Percentiles rank a stretch among this genome's conserved stretches.
These are phyloP conservation scores for Nematodospora valgi DNA, from an alignment of 805 yeast species.

Conservation along the genomic window DNA sequence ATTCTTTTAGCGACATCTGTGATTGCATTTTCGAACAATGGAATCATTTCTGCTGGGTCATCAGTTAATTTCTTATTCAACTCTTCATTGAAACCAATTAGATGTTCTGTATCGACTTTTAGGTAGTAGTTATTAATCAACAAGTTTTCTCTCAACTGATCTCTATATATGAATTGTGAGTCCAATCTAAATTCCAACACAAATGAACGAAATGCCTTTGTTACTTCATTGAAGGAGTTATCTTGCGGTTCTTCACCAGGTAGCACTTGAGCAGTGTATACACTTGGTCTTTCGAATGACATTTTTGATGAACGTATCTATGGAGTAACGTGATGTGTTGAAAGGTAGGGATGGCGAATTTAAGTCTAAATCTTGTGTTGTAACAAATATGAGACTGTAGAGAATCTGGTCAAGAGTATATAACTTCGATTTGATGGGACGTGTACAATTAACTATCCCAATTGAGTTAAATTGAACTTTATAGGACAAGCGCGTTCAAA, in stretches of 20 bases:
- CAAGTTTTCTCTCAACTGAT: conserved; percentile 84
- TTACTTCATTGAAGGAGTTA: conserved; percentile 63
- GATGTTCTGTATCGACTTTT: conserved; percentile 75
- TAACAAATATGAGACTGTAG: background rate
- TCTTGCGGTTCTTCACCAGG: conserved; percentile 77
- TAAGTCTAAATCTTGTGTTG: too few species aligned
- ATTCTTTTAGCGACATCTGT: conserved; percentile 83
- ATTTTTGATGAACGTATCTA: conserved; percentile 24
- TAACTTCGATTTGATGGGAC: conserved; percentile 4
- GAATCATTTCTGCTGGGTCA: conserved; percentile 85
- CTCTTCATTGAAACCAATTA: conserved; percentile 85
- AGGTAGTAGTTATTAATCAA: conserved; percentile 70
- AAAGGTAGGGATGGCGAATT: too few species aligned
- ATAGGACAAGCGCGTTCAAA: too few species aligned
- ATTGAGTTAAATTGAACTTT: conserved; percentile 8
- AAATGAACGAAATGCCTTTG: conserved; percentile 76
- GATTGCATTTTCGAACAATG: conserved; percentile 77
- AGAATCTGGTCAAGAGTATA: too few species aligned
- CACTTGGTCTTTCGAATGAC: conserved; percentile 75
- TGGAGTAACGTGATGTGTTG: background rate
- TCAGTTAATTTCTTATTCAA: conserved; percentile 79
- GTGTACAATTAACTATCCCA: conserved; percentile 6
- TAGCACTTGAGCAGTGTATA: conserved; percentile 74
- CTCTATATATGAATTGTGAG: conserved; percentile 81
- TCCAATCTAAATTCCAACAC: conserved; percentile 82